Base-by-base conservation (phyloP, 1,284 basidiomycete species). In the Volvariella volvacea region DNA sequence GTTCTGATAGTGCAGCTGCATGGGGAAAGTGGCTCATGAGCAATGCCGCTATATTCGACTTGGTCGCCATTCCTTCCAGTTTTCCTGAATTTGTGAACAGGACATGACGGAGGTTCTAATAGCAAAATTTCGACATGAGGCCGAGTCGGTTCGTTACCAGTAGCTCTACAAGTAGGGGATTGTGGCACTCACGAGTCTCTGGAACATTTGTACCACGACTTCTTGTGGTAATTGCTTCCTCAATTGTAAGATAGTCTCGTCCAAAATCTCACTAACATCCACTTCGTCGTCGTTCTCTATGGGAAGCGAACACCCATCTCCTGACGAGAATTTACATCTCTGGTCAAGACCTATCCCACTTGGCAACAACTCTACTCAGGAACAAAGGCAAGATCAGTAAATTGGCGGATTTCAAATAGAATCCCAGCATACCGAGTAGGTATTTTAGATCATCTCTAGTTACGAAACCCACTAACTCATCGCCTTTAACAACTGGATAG, bases 121-220 rank as follows among this genome's bases (percentile, higher is more conserved):
- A 28, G 12, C 6, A 36, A 8, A 36, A 36, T 36, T 15, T 15
- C 6, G 34, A n/a, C n/a, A 36, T 16, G 52, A 9, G 4, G 3
- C 16, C 12, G n/a, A 30, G 30, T 40, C 33, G 14, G 21, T 50
- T 15, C 52, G 20, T 34, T 34, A 36, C 8, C n/a, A 30, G 21
- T 15, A 12, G 28, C 45, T 19, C 33, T 2, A 30, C 42, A 41
- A 30, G 43, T 15, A 20, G 21, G 31, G 30, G 30, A 39, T n/a
- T 28, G 22, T 15, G 10, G 36, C 44, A 15, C 74, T 41, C 46
- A 81, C 83, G 59, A 86, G 62, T 63, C 78, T 83, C 58, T 84
- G 82, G 64, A 86, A 85, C 73, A 82, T 80, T 53, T 68, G 74
- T 22, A 85, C 79, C 7, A 86, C 79, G 14, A 83, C 63, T 52